These are phyloP conservation scores for Rubroboletus satanas DNA, from an alignment of 768 basidiomycete genomes.

Conservation along the genomic window DNA sequence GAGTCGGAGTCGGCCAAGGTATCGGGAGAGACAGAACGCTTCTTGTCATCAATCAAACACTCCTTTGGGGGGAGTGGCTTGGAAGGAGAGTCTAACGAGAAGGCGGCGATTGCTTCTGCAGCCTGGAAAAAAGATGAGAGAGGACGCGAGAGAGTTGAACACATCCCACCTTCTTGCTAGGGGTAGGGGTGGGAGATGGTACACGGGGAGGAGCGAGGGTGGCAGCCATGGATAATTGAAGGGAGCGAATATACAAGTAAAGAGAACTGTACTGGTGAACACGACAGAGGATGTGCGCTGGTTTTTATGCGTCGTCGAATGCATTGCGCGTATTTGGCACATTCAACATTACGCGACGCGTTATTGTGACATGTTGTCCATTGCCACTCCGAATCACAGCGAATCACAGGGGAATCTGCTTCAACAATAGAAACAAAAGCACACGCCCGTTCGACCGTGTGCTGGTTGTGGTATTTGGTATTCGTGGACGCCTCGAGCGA, in stretches of 20 bases:
- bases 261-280: background rate
- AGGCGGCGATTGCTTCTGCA: conserved; percentile 41
- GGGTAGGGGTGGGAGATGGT: conserved; percentile 34
- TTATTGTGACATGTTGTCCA: conserved; percentile 29
- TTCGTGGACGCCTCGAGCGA: too few relatives aligned
- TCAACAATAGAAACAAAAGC: conserved; percentile 8
- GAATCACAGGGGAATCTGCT: background rate
- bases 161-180: conserved; percentile 48
- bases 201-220: conserved; percentile 14
- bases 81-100: conserved; percentile 41
- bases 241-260: conserved; percentile 2
- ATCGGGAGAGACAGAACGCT: conserved; percentile 30
- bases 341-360: conserved; percentile 37
- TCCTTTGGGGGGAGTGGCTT: conserved; percentile 20
- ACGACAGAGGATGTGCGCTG: background rate
- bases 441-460: background rate
- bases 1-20: conserved; percentile 23
- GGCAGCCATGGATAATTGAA: conserved; percentile 21
- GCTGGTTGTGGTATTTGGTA: too few relatives aligned
- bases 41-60: conserved; percentile 29
- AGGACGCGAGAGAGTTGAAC: background rate
- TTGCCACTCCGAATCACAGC: background rate
- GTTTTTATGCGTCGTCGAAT: conserved; percentile 18
- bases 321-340: conserved; percentile 30
- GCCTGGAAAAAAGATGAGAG: conserved; percentile 21